Evolutionary conservation across 2,329 filamentous ascomycete species (phyloP).

Genomic region (Alternaria brassicae): DNA sequence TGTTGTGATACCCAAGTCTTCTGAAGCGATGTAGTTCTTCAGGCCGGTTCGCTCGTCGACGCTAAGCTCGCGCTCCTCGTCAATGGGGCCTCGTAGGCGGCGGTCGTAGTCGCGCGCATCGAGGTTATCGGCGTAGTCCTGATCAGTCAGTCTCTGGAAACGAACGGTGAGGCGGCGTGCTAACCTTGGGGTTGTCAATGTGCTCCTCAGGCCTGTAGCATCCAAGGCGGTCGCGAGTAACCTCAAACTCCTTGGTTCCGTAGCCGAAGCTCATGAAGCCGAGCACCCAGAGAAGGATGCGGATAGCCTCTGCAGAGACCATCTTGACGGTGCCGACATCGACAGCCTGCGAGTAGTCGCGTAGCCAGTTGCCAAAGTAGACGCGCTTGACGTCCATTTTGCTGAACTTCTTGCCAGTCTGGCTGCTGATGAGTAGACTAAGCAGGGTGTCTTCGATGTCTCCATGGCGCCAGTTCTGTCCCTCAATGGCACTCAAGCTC

Average conservation of each 20-base stretch:
- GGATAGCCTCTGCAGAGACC: constrained; percentile 88
- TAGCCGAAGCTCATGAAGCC: constrained; percentile 90
- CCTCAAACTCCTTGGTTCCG: constrained; percentile 83
- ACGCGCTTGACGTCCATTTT: constrained; percentile 87
- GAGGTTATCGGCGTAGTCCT: constrained; percentile 84
- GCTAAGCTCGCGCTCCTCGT: constrained; percentile 78
- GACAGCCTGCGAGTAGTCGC: constrained; percentile 92
- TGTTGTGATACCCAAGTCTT: constrained; percentile 77
- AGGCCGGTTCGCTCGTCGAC: constrained; percentile 72
- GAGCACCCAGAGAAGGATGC: constrained; percentile 85
- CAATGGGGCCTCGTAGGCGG: constrained; percentile 80
- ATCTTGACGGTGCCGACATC: constrained; percentile 92
- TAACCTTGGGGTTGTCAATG: constrained; percentile 73
- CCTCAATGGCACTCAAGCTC: constrained; percentile 79
- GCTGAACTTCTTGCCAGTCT: constrained; percentile 79
- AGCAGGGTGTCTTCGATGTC: constrained; percentile 93
- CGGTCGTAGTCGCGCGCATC: constrained; percentile 84
- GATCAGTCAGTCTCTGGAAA: constrained; percentile 6
- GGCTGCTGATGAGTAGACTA: constrained; percentile 70
- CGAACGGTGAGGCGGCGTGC: neutral
- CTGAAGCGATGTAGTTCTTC: constrained; percentile 96
- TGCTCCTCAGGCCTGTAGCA: constrained; percentile 77
- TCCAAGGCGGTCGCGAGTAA: constrained; percentile 78
- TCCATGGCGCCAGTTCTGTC: constrained; percentile 72
- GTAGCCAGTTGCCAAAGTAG: constrained; percentile 96